Percentiles rank a stretch among this genome's conserved stretches.
Evolutionary conservation across 768 basidiomycete genomes (phyloP).

Genomic region (Gyrodon lividus): DNA sequence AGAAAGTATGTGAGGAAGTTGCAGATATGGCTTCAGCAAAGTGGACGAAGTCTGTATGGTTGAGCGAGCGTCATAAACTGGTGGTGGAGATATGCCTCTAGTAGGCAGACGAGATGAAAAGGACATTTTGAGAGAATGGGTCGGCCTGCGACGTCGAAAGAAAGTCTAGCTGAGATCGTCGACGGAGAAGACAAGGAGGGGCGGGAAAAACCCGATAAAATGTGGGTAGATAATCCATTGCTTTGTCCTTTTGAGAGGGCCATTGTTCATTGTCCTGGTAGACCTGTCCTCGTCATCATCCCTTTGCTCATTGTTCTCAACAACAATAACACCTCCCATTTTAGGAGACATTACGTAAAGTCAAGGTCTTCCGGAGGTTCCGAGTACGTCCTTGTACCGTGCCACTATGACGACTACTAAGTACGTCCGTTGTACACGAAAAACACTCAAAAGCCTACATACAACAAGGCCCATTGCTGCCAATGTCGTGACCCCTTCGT

Average conservation of each 20-base stretch:
- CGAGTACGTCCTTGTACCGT: too few relatives aligned
- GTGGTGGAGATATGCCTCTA: constrained; percentile 44
- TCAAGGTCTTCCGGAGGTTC: background rate
- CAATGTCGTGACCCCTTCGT: background rate
- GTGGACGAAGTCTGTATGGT: constrained; percentile 25
- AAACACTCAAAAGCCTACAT: too few relatives aligned
- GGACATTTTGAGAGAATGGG: constrained; percentile 29
- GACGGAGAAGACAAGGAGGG: constrained; percentile 9
- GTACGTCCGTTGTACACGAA: too few relatives aligned
- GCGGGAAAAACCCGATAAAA: constrained; percentile 14
- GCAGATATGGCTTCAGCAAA: constrained; percentile 76
- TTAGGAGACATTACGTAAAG: constrained; percentile 12
- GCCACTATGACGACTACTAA: too few relatives aligned
- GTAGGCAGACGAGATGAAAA: constrained; percentile 27
- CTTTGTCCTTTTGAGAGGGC: constrained; percentile 25
- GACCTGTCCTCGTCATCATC: background rate
- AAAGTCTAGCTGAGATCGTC: constrained; percentile 9
- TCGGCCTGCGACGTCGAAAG: constrained; percentile 38
- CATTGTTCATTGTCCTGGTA: constrained; percentile 9
- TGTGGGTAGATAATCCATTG: constrained; percentile 1
- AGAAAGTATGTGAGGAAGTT: constrained; percentile 79
- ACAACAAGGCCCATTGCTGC: background rate
- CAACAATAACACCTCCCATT: constrained; percentile 31
- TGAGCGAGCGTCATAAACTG: constrained; percentile 56
- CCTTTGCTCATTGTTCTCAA: constrained; percentile 26